phyloP scores from a whole-genome alignment of 1,139 yeast genomes.

The Yamadazyma sp. region DNA sequence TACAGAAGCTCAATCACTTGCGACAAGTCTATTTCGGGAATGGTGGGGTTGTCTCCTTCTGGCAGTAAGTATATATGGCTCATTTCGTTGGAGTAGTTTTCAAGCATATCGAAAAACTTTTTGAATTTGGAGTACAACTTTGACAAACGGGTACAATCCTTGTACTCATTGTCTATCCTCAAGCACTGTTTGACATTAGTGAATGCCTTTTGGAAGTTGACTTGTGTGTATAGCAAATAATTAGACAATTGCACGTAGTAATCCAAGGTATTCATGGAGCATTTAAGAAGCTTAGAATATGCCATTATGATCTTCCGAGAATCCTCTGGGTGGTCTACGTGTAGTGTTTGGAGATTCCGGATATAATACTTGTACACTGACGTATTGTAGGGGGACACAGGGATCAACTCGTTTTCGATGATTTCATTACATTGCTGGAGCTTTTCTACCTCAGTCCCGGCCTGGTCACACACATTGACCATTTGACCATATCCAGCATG shows the following conservation, averaged over 20 bases:
- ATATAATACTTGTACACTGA: constrained; percentile 19
- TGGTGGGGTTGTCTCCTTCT: constrained; percentile 11
- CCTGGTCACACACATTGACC: constrained; percentile 14
- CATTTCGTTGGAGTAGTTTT: constrained; percentile 40
- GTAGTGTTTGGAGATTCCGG: constrained; percentile 17
- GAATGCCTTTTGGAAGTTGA: constrained; percentile 51
- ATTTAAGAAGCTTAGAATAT: constrained; percentile 26
- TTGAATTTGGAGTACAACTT: constrained; percentile 41
- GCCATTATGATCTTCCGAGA: constrained; percentile 24
- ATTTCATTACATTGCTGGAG: constrained; percentile 17
- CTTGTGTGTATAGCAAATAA: constrained; percentile 49
- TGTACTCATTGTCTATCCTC: constrained; percentile 66
- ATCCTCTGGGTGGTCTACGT: constrained; percentile 10
- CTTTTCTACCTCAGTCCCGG: not conserved
- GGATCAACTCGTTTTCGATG: constrained; percentile 23
- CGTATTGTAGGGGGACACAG: constrained; percentile 23
- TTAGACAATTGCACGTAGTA: constrained; percentile 35
- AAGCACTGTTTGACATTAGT: constrained; percentile 58
- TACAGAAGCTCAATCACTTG: constrained; percentile 27
- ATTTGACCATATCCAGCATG: constrained; percentile 21
- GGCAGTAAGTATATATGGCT: constrained; percentile 32
- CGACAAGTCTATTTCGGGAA: constrained; percentile 17
- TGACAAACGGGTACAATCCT: constrained; percentile 51
- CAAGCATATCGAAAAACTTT: constrained; percentile 36
- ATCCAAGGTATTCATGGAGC: constrained; percentile 19